phyloP scores from a whole-genome alignment of 2,329 filamentous ascomycete genomes.

The Cercospora beticola region DNA sequence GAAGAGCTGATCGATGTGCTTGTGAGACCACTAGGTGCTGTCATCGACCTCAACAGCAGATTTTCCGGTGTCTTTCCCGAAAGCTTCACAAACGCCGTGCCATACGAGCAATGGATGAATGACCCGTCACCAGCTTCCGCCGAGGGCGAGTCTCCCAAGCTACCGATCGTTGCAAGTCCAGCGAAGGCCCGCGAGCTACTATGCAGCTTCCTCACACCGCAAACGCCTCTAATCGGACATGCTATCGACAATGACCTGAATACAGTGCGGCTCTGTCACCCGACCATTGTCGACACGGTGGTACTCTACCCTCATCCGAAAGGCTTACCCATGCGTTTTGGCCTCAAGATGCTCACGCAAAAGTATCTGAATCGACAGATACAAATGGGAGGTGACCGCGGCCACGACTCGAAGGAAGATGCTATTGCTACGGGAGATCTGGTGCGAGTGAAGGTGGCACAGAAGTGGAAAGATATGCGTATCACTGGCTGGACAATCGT shows the following conservation, averaged over 20 bases:
- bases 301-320: conserved; percentile 76
- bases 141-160: conserved; percentile 31
- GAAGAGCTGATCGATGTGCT: conserved; percentile 77
- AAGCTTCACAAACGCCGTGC: conserved; percentile 68
- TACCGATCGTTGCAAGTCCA: conserved; percentile 76
- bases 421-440: conserved; percentile 85
- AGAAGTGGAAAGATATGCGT: conserved; percentile 68
- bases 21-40: conserved; percentile 77
- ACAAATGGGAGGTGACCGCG: conserved; percentile 65
- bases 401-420: conserved; percentile 92
- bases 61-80: conserved; percentile 85
- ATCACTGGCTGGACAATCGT: conserved; percentile 65
- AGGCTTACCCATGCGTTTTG: conserved; percentile 74
- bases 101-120: conserved; percentile 46
- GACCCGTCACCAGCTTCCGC: conserved; percentile 16
- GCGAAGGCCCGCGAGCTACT: conserved; percentile 72
- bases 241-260: conserved; percentile 96
- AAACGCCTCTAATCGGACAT: conserved; percentile 85
- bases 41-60: conserved; percentile 86
- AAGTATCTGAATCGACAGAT: conserved; percentile 72
- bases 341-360: conserved; percentile 72
- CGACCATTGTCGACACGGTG: conserved; percentile 79
- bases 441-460: conserved; percentile 67
- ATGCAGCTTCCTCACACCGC: conserved; percentile 70
- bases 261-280: conserved; percentile 77